phyloP scores from a whole-genome alignment of 768 basidiomycete species.

The Rhizopogon salebrosus region DNA sequence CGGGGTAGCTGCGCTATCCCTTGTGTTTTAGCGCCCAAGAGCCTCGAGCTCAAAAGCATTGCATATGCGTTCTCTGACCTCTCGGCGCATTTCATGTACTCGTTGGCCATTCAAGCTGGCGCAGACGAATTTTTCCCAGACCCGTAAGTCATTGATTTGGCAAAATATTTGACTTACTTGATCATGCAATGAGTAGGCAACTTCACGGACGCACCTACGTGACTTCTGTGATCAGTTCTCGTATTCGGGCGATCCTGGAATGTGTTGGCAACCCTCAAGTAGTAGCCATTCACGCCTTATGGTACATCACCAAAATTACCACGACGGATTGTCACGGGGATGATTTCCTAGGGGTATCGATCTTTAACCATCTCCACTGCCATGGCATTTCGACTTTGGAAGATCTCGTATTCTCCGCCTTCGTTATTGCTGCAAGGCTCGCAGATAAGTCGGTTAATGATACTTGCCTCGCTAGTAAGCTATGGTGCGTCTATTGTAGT shows the following conservation, averaged over 20 bases:
- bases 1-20: neutral
- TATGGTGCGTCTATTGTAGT: conserved; percentile 19
- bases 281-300: conserved; percentile 25
- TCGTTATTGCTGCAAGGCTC: conserved; percentile 31
- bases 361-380: conserved; percentile 25
- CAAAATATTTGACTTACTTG: neutral
- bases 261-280: conserved; percentile 22
- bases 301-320: conserved; percentile 26
- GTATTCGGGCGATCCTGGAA: conserved; percentile 16
- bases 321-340: conserved; percentile 10
- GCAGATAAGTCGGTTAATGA: conserved; percentile 31
- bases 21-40: neutral
- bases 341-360: conserved; percentile 23
- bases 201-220: conserved; percentile 5
- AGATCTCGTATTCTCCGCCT: conserved; percentile 31
- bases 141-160: conserved; percentile 1
- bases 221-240: conserved; percentile 9
- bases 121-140: conserved; percentile 2
- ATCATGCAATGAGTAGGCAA: conserved; percentile 11
- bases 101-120: neutral
- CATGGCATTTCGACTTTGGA: conserved; percentile 23
- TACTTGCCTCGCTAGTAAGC: conserved; percentile 20
- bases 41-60: neutral
- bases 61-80: conserved; percentile 1
- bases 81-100: conserved; percentile 2